These are phyloP conservation scores for Scutellaria barbata DNA, from an alignment of 257 asterid genomes.

Conservation along the genomic window DNA sequence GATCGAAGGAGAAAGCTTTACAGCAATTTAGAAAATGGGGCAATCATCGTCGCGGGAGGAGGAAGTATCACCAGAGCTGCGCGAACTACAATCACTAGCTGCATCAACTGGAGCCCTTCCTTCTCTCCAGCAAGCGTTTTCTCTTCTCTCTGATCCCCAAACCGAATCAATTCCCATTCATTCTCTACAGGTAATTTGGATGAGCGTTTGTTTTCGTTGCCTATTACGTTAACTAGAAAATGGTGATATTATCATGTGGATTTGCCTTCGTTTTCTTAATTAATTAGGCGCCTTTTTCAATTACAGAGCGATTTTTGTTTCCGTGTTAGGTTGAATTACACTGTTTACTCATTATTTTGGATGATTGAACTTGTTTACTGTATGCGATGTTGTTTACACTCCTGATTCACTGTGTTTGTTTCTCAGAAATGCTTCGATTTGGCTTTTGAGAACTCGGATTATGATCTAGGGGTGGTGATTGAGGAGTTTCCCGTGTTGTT, in stretches of 20 bases:
- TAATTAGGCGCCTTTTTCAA: not conserved
- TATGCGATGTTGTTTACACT: conserved; percentile 28
- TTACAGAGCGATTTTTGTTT: too few species aligned
- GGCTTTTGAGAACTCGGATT: conserved; percentile 44
- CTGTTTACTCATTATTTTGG: not conserved
- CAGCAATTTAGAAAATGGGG: conserved; percentile 58
- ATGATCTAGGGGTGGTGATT: conserved; percentile 43
- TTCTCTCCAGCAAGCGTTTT: conserved; percentile 62
- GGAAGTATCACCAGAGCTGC: conserved; percentile 63
- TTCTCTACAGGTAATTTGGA: conserved; percentile 65
- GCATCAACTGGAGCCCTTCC: conserved; percentile 91
- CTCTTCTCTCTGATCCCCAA: conserved; percentile 72
- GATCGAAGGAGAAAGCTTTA: too few species aligned
- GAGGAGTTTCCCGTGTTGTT: conserved; percentile 57
- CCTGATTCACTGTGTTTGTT: conserved; percentile 26
- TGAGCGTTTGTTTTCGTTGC: not conserved
- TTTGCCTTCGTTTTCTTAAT: not conserved
- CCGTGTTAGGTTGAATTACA: not conserved
- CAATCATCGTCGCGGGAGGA: conserved; percentile 73
- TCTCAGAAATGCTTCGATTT: conserved; percentile 75
- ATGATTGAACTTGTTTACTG: not conserved
- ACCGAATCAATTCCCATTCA: conserved; percentile 57
- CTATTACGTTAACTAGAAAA: not conserved
- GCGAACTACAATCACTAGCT: conserved; percentile 72
- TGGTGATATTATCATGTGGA: not conserved